Evolutionary conservation across 2,329 filamentous ascomycete species (phyloP).

Genomic region (Aciculosporium take): DNA sequence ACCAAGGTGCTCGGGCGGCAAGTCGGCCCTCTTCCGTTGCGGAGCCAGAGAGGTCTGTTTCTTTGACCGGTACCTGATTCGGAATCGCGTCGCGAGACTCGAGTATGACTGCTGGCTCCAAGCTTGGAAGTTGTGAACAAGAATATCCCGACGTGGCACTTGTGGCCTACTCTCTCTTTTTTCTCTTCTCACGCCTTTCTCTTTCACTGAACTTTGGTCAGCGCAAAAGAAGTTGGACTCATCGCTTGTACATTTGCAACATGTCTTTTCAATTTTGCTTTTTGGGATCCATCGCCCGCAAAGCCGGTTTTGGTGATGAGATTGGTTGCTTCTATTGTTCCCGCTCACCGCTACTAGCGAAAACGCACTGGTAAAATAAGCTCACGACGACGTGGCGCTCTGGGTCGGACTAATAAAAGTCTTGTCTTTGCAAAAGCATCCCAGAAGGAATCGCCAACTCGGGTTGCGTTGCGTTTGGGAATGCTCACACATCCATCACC

Average conservation of each 20-base stretch:
- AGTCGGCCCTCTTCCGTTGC: not conserved
- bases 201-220: not conserved
- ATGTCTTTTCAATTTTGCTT: not conserved
- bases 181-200: not conserved
- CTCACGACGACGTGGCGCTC: not conserved
- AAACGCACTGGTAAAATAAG: not conserved
- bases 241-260: too few species aligned
- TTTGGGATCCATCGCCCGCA: not conserved
- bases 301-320: too few species aligned
- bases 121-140: not conserved
- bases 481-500: not conserved
- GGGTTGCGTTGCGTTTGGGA: not conserved
- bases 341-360: conserved; percentile 1
- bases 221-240: too few species aligned
- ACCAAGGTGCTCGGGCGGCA: not conserved
- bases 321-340: not conserved
- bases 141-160: not conserved
- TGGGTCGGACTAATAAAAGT: not conserved
- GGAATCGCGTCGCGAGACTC: not conserved
- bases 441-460: not conserved
- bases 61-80: conserved; percentile 2
- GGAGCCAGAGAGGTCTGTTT: not conserved
- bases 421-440: not conserved
- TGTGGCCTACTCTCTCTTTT: not conserved
- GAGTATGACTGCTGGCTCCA: not conserved